Percentiles rank a stretch among this genome's conserved stretches.
phyloP scores from a whole-genome alignment of 495 filamentous ascomycete genomes.

The Aspergillus ellipticus region DNA sequence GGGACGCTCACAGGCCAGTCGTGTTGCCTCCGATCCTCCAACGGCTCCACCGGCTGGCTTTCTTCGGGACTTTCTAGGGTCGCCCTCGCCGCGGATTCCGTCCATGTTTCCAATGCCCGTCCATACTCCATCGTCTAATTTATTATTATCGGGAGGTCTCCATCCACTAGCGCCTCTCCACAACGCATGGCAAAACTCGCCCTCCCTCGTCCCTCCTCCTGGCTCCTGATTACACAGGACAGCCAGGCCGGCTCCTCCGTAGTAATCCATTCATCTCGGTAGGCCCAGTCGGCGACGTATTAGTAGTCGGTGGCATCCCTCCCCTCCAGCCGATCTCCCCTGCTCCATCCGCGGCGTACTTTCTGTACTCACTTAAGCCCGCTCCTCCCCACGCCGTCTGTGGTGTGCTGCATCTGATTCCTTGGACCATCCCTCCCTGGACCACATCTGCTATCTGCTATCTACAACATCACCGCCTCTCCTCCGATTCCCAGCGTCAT shows the following conservation, averaged over 20 bases:
- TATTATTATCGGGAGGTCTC: slow-evolving; percentile 3
- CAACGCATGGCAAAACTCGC: slow-evolving; percentile 10
- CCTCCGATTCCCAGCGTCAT: slow-evolving; percentile 12
- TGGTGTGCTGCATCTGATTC: not conserved
- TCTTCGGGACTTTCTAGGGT: slow-evolving; percentile 24
- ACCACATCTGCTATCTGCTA: too few species aligned
- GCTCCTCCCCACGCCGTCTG: not conserved
- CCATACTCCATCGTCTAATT: not conserved
- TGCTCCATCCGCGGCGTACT: not conserved
- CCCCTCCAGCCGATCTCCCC: not conserved
- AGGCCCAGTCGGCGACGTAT: too few species aligned
- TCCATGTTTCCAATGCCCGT: not conserved
- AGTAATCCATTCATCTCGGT: slow-evolving; percentile 4
- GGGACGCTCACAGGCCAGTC: not conserved
- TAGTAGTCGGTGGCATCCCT: not conserved
- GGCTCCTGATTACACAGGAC: not conserved
- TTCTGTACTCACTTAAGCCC: not conserved
- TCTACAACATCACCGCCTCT: not conserved
- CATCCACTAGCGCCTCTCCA: slow-evolving; percentile 4
- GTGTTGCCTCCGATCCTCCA: slow-evolving; percentile 8
- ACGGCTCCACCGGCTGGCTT: slow-evolving; percentile 18
- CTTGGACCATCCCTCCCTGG: not conserved
- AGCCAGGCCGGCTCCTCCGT: not conserved
- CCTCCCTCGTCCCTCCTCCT: not conserved
- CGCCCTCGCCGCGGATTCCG: not conserved